Percentiles rank a stretch among this genome's conserved stretches.
Evolutionary conservation across 2,329 filamentous ascomycete species (phyloP).

Genomic region (Monosporascus ibericus): DNA sequence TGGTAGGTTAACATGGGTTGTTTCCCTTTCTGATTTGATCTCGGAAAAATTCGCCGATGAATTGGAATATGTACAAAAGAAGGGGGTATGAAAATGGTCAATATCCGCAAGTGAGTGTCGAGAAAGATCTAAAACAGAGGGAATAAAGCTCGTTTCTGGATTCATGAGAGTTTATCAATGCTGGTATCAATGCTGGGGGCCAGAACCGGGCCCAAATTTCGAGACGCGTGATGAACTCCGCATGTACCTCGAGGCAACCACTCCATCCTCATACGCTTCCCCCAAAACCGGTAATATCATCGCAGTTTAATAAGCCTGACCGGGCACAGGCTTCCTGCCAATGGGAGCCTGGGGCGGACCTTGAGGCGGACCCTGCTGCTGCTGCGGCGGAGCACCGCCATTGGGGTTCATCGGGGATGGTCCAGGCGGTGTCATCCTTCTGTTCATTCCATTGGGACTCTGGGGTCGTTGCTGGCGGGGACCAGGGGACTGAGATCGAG

Average conservation of each 20-base stretch:
- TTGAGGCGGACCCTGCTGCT: constrained; percentile 23
- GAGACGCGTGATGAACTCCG: constrained; percentile 1
- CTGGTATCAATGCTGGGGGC: constrained; percentile 9
- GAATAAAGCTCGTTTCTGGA: constrained; percentile 12
- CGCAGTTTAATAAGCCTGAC: constrained; percentile 40
- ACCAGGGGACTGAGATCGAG: constrained; percentile 41
- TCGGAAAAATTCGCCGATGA: not conserved
- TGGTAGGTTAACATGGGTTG: not conserved
- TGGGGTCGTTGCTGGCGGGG: constrained; percentile 29
- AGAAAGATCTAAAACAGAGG: constrained; percentile 22
- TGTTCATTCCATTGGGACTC: constrained; percentile 35
- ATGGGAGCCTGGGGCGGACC: constrained; percentile 18
- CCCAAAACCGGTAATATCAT: not conserved
- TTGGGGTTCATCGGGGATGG: constrained; percentile 42
- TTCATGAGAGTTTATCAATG: constrained; percentile 24
- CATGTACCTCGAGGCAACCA: not conserved
- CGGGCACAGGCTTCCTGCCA: constrained; percentile 50
- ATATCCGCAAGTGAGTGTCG: constrained; percentile 27
- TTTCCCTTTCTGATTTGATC: not conserved
- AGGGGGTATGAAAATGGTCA: constrained; percentile 1
- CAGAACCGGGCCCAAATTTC: constrained; percentile 2
- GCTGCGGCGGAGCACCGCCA: constrained; percentile 17
- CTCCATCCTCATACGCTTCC: not conserved
- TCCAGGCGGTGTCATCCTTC: constrained; percentile 37
- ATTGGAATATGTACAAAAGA: constrained; percentile 2